Percentiles rank a stretch among this genome's conserved stretches.
Evolutionary conservation across 2,329 filamentous ascomycete species (phyloP).

Genomic region (Talaromyces sp.): DNA sequence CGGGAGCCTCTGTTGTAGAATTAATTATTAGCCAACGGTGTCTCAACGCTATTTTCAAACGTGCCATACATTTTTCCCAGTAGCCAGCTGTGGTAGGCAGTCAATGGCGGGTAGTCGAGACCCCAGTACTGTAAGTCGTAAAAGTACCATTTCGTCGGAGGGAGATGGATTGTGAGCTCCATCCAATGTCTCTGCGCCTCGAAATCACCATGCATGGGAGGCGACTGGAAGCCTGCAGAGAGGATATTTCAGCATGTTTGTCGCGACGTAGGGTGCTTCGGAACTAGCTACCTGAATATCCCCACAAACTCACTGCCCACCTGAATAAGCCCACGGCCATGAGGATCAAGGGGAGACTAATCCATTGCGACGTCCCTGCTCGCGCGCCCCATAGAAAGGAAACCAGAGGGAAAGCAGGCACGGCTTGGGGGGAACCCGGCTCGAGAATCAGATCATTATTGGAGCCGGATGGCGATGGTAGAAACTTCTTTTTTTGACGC

Average conservation of each 20-base stretch:
- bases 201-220: conserved; percentile 94
- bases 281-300: conserved; percentile 70
- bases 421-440: conserved; percentile 39
- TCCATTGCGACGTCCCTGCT: conserved; percentile 80
- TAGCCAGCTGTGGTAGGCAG: conserved; percentile 97
- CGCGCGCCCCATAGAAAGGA: conserved; percentile 93
- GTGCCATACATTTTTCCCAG: conserved; percentile 68
- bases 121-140: conserved; percentile 98
- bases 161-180: conserved; percentile 87
- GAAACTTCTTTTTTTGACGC: conserved; percentile 41
- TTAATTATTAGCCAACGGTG: conserved; percentile 14
- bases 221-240: conserved; percentile 63
- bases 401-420: conserved; percentile 80
- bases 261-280: background rate
- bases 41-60: conserved; percentile 1
- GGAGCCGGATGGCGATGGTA: conserved; percentile 27
- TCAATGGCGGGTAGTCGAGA: conserved; percentile 93
- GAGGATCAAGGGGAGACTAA: conserved; percentile 77
- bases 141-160: conserved; percentile 94
- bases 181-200: conserved; percentile 99
- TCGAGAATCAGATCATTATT: conserved; percentile 42
- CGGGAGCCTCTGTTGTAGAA: conserved; percentile 55
- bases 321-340: conserved; percentile 89
- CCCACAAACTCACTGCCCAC: conserved; percentile 90
- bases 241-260: conserved; percentile 6